Evolutionary conservation across 2,329 filamentous ascomycete species (phyloP), one percentile per base, ranked within the genome.

Genomic region (Sporothrix euskadiensis): DNA sequence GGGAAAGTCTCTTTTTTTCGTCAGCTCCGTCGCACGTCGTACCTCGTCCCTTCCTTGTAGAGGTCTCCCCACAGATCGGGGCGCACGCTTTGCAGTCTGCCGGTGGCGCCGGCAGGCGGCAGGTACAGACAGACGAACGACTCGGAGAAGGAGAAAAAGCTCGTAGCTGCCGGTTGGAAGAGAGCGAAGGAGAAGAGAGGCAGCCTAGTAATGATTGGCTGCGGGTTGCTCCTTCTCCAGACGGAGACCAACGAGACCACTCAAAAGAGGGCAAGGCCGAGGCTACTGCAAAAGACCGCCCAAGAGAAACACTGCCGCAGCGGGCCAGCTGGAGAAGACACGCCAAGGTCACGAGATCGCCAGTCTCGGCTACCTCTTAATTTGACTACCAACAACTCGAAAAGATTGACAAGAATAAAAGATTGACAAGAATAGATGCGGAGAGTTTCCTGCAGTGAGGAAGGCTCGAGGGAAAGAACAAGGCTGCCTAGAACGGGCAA

Each of bases 131-230:
- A 22, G 6, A 56, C 8, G 9, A 30, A 12, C 30, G 19, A 49
- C 44, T 49, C 22, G 22, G 52, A 9, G 8, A 54, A 54, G n/a
- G 7, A 56, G 52, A 22, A 30, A 22, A 22, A 49, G 44, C 44
- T 49, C 14, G 44, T 49, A 14, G 44, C 44, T 49, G 44, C 44
- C 44, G 44, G n/a, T n/a, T n/a, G n/a, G 14, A 3, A 5, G 12
- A 8, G 26, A n/a, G 26, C 3, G 52, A 16, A 54, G 52, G 19
- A 54, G 52, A 19, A 56, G 19, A 9, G 65, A 69, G 65, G 65
- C 65, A 69, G 65, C 65, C 65, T 8, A 26, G 26, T 16, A 1
- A 26, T 52, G 65, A 69, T 69, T 69, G 65, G 65, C 65, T 52
- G 59, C 1, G 57, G 16, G 5, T 16, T 8, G 14, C 16, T 39